Evolutionary conservation across 1,284 basidiomycete species (phyloP), one percentile per base, ranked within the genome.

Genomic region (Sphaerobolus stellatus): DNA sequence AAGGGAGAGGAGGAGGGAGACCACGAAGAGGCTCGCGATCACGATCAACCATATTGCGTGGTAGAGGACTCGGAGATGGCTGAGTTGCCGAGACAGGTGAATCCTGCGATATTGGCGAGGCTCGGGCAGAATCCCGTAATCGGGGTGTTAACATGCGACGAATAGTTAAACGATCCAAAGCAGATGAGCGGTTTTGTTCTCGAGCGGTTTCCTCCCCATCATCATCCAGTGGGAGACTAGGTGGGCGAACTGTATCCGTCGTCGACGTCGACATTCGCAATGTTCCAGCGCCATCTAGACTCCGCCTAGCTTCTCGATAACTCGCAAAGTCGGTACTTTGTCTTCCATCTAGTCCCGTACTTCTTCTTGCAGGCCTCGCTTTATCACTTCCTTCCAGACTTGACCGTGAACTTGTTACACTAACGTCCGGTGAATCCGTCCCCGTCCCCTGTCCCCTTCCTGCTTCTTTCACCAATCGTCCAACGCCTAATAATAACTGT

Each of bases 401-500:
- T 3, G 22, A 52, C 7, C 31, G 24, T 43, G 52, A 36, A 8
- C 51, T 18, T 16, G n/a, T 33, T 11, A 29, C 58, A 28, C 27
- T 30, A 22, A 47, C 43, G 29, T 51, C 44, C 7, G 47, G 48
- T 16, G 56, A 50, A 14, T 50, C 58, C 40, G 28, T 50, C 28
- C 44, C 28, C 41, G 22, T 14, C 28, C 41, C 28, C 41, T 43
- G 13, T 43, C 29, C 30, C 43, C 9, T 14, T 45, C 2, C 71
- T 33, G 76, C 64, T 50, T 90, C 88, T 56, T 82, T 77, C 52
- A 90, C 66, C 7, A 87, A 75, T 65, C 80, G 82, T 25, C 89
- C 88, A 4, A 87, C 76, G 30, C 86, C 86, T 20, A 91, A 71
- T 58, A 92, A 67, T 57, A 92, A 81, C 36, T 80, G 82, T 2